A percentile compares a stretch with the other conserved stretches of the same genome.
These are phyloP conservation scores for Trypanosomatidae sp. DNA, from an alignment of 208 protist genomes.

Conservation along the genomic window DNA sequence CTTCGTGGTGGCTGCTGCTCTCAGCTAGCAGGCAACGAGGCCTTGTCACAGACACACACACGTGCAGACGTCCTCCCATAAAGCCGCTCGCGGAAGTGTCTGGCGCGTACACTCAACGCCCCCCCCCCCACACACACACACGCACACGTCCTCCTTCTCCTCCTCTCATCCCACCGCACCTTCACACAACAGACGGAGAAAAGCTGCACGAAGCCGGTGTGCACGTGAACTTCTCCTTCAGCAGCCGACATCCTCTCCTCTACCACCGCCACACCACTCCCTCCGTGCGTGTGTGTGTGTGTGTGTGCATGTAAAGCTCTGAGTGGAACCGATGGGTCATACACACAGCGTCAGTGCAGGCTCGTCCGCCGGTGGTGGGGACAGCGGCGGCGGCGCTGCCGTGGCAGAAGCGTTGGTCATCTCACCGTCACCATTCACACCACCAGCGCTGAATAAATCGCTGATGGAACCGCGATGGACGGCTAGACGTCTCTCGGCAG, in stretches of 20 bases:
- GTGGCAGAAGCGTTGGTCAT: neutral
- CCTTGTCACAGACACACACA: no score
- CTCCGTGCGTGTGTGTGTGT: conserved; percentile 6
- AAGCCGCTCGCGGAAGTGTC: no score
- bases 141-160: neutral
- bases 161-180: neutral
- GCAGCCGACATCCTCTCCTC: neutral
- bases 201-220: neutral
- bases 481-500: neutral
- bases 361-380: neutral
- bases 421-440: neutral
- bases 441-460: neutral
- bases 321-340: conserved; percentile 10
- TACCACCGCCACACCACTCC: neutral
- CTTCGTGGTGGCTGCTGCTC: no score
- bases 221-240: neutral
- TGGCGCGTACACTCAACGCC: no score
- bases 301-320: neutral
- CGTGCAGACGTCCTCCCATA: no score
- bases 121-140: neutral
- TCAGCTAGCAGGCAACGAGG: no score
- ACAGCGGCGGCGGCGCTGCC: neutral
- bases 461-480: neutral
- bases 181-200: no score
- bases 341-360: conserved; percentile 1